Evolutionary conservation across 2,329 filamentous ascomycete genomes (phyloP), one percentile per base, ranked within the genome.

Genomic region (Beauveria rudraprayagi): DNA sequence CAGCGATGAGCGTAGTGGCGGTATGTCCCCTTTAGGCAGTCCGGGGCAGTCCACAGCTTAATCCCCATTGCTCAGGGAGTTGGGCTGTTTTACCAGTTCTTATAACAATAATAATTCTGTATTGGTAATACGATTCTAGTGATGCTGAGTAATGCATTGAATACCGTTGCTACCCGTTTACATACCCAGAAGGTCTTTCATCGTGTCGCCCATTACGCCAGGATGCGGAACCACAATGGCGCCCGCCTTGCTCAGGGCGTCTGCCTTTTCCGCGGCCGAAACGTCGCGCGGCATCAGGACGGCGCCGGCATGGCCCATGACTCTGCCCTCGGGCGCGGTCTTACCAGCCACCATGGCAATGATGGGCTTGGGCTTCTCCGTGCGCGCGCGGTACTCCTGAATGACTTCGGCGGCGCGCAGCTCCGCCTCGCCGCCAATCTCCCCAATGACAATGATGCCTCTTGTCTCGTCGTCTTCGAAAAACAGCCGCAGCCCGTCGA

Each of bases 221-320:
- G 75, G 74, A 60, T 77, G 73, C 1, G 73, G 69, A 5, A 77
- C 74, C 3, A 77, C 61, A 0, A 73, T 41, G 0, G 73, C 75
- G 2, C 75, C 75, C 1, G 73, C 72, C 11, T 71, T 65, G 40
- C 69, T 66, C 3, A 77, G 65, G 0, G 73, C 72, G 24, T 66
- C 69, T 0, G 67, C 71, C 60, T 77, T 77, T 2, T 63, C 66
- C 2, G 65, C 66, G 0, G 73, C 73, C 3, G 72, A 66, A 0
- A 68, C 64, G 47, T 76, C 73, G 8, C 70, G 61, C 2, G 69
- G 51, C 3, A 66, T 69, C 1, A 70, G 59, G 72, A 87, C 83
- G 3, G 88, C 88, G 24, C 88, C 88, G 2, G 87, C 87, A 70
- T 91, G 88, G 1, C 88, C 88, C 87, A 91, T 91, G 7, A 86